Evolutionary conservation across 306 rosid genomes (phyloP), one percentile per base, ranked within the genome.

Genomic region (Acacia melanoxylon): DNA sequence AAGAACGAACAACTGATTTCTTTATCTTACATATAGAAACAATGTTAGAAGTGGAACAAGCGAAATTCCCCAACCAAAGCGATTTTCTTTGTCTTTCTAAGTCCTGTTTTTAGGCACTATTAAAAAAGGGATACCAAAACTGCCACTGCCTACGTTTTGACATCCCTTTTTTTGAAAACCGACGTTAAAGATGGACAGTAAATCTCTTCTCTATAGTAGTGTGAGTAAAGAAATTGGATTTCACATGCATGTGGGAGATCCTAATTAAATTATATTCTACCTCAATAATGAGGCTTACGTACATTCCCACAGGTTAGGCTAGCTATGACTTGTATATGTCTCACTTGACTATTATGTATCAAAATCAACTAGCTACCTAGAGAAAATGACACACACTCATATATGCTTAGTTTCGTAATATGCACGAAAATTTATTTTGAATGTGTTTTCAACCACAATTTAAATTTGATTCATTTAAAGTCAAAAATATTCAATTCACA

Each of bases 271-370:
- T 33, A 33, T 4, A 4, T 22, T 22, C 13, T 24, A 0, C 37
- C 59, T 76, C 52, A 27, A 13, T 13, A 27, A 13, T 27, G 35
- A 62, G 68, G 10, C 10, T 6, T 15, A 27, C n/a, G n/a, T n/a
- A n/a, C n/a, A 33, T 73, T 81, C 68, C 42, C 25, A 81, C 74
- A 33, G 49, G 62, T 72, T 65, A 62, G 41, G 68, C 37, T 14
- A 29, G 8, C 17, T 8, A 24, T 5, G 29, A 31, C 10, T 63
- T 63, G 10, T 22, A 22, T 3, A 16, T 17, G 31, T 59, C 33
- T 59, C 4, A 11, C 13, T 12, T 22, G 6, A 4, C 12, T 59
- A 10, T 6, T 68, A 56, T 22, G 73, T 22, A 46, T 72, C 33
- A 20, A 62, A 29, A 63, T 63, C n/a, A 37, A 52, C 51, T 76